phyloP scores from a whole-genome alignment of 129 eudicot genomes.

The Helianthus annuus region HanXRQr2.0-SUNRISE NC_035447.2:108291977-108292476 shows the following conservation, averaged over 20 bases:
- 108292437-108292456: background rate
- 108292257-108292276: background rate
- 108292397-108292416: conserved; percentile 67
- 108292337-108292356: conserved; percentile 60
- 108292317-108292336: conserved; percentile 21
- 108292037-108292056: conserved; percentile 25
- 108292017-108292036: conserved; percentile 40
- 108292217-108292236: background rate
- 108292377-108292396: conserved; percentile 64
- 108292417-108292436: conserved; percentile 67
- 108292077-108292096: conserved; percentile 43
- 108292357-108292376: conserved; percentile 62
- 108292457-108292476: background rate
- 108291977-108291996: conserved; percentile 36
- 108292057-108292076: conserved; percentile 28
- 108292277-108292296: conserved; percentile 2
- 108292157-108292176: conserved; percentile 28
- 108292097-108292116: conserved; percentile 38
- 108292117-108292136: conserved; percentile 29
- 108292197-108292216: background rate
- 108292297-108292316: background rate
- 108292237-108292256: conserved; percentile 16
- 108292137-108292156: conserved; percentile 29
- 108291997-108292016: conserved; percentile 26
- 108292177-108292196: conserved; percentile 20